Evolutionary conservation across 768 basidiomycete genomes (phyloP), one percentile per base, ranked within the genome.

Genomic region (Suillus ampliporus): DNA sequence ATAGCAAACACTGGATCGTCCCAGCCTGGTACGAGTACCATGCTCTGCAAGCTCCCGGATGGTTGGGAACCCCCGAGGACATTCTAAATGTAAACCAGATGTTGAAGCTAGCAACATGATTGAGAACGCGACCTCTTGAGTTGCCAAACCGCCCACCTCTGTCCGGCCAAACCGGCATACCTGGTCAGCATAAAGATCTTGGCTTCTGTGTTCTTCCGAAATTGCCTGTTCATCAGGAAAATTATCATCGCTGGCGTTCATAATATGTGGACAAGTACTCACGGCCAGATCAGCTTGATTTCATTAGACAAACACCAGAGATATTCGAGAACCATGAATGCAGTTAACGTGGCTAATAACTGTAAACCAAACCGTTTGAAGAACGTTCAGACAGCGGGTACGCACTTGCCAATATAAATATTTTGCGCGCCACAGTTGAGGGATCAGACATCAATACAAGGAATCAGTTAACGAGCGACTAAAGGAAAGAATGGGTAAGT

Each of bases 81-180:
- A 73, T 70, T 13, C 72, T 68, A 14, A 64, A 44, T 2, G 65
- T 44, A 38, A 73, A 73, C 41, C 46, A 62, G 23, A 73, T 47
- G 35, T 68, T 73, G 8, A 62, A 71, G 28, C 72, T 73, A 46
- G 35, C n/a, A n/a, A 35, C 46, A 11, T 10, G 3, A 40, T 15
- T 47, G n/a, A 47, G n/a, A 21, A 28, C 10, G 19, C 7, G 21
- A 13, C 26, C 38, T 15, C 17, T 6, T 41, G 21, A 58, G 19
- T 7, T 31, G 21, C 10, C 2, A 17, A 26, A 38, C 1, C 4
- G 48, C 72, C 53, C 34, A 74, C 72, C 65, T 59, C 56, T 71
- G 70, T 34, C 70, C 60, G 1, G 19, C 46, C 13, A 72, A 5
- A 3, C 70, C 72, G 0, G 56, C 0, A 50, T 68, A 71, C 31